Evolutionary conservation across 2,329 filamentous ascomycete species (phyloP), one percentile per base, ranked within the genome.

Genomic region (Penicillium expansum): DNA sequence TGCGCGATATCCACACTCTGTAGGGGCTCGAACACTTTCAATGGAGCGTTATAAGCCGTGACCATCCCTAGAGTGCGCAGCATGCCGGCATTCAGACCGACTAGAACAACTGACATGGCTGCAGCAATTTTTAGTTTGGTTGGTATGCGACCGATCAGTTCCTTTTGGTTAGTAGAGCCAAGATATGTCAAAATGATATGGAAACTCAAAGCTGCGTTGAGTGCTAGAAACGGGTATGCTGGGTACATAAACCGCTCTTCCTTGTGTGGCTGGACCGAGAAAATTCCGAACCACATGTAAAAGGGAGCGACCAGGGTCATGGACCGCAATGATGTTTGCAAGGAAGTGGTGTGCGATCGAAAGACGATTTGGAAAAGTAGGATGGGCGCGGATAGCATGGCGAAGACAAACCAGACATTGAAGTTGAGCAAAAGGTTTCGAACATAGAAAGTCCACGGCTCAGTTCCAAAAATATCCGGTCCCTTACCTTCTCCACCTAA

Each of bases 191-290:
- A 81, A 1, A 95, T 69, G 56, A 95, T 88, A 72, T 97, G 92
- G 35, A 95, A 78, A 4, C 90, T 84, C 52, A 97, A 83, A 9
- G 93, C 90, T 3, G 92, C 92, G 68, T 96, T 97, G 35, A 99
- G 80, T 0, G 90, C 89, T 37, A 99, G 80, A 61, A 93, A 91
- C 1, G 94, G 94, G 68, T 99, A 99, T 2, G 86, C 90, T 0
- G 94, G 94, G 69, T 96, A 99, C 92, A 99, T 97, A 79, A 99
- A 99, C 7, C 94, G 83, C 76, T 99, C 94, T 73, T 99, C 94
- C 70, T 99, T 99, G 77, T 99, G 94, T 16, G 94, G 91, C 71
- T 99, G 94, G 9, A 89, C 72, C 0, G 90, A 93, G 77, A 99
- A 97, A 60, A 97, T 94, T 4, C 77, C 84, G 29, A 99, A 82